phyloP scores from a whole-genome alignment of 345 rosid genomes.

The Syzygium oleosum region DNA sequence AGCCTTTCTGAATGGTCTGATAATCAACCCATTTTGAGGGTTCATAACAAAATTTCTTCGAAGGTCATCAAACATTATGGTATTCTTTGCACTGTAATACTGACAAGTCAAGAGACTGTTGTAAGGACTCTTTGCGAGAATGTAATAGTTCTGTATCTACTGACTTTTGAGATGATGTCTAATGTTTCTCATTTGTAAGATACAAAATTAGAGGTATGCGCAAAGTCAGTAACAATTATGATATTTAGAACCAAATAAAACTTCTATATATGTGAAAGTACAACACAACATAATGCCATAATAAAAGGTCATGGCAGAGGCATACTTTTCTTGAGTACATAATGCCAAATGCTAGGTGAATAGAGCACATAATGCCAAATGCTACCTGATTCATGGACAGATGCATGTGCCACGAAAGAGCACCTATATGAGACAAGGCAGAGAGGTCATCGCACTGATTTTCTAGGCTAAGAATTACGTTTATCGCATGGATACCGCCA shows the following conservation, averaged over 20 bases:
- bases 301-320: not conserved
- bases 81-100: constrained; percentile 73
- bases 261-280: not conserved
- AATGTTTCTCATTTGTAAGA: not conserved
- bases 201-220: not conserved
- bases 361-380: not conserved
- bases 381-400: not conserved
- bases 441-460: not conserved
- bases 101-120: constrained; percentile 12
- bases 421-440: not conserved
- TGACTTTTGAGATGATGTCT: not conserved
- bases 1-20: constrained; percentile 82
- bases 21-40: constrained; percentile 80
- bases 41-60: constrained; percentile 91
- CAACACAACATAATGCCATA: not conserved
- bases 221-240: not conserved
- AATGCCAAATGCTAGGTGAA: not conserved
- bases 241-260: not conserved
- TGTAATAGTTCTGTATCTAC: not conserved
- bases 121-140: not conserved
- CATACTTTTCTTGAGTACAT: not conserved
- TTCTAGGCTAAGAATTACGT: not conserved
- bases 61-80: constrained; percentile 96
- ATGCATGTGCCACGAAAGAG: not conserved
- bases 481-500: not conserved